Evolutionary conservation across 108 stramenopile genomes (phyloP).

Genomic region (Nitzschia palea): DNA sequence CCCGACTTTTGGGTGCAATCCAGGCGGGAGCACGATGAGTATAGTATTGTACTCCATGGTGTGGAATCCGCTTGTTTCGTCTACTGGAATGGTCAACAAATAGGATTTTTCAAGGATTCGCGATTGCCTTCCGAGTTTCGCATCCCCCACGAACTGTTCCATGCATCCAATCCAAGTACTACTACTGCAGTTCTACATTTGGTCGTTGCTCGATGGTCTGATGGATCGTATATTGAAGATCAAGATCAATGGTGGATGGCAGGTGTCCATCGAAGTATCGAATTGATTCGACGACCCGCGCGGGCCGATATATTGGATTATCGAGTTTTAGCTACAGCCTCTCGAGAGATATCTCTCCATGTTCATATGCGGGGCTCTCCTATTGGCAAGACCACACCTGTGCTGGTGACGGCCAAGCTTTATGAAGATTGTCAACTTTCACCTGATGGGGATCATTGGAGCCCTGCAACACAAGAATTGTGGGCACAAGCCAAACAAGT

Average conservation of each 20-base stretch:
- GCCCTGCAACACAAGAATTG: conserved; percentile 1
- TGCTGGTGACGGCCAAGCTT: conserved; percentile 32
- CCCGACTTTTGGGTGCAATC: conserved; percentile 51
- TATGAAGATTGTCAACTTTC: conserved; percentile 58
- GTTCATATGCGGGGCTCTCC: conserved; percentile 1
- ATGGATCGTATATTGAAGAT: conserved; percentile 89
- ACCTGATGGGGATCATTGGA: conserved; percentile 36
- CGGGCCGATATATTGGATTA: conserved; percentile 73
- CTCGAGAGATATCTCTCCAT: conserved; percentile 18
- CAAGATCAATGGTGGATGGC: conserved; percentile 98
- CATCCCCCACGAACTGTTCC: conserved; percentile 31
- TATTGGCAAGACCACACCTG: not conserved
- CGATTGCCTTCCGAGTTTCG: conserved; percentile 76
- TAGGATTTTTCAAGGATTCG: conserved; percentile 87
- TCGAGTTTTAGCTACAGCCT: conserved; percentile 51
- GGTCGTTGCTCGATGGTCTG: conserved; percentile 82
- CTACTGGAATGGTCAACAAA: conserved; percentile 63
- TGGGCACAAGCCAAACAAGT: conserved; percentile 25
- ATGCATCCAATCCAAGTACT: conserved; percentile 4
- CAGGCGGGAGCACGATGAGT: conserved; percentile 32
- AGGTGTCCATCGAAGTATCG: conserved; percentile 91
- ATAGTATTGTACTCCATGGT: conserved; percentile 65
- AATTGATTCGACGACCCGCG: conserved; percentile 61
- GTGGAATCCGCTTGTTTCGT: conserved; percentile 80
- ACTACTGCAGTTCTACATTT: conserved; percentile 45